phyloP scores from a whole-genome alignment of 495 filamentous ascomycete species.

The Chaetomidium leptoderma region DNA sequence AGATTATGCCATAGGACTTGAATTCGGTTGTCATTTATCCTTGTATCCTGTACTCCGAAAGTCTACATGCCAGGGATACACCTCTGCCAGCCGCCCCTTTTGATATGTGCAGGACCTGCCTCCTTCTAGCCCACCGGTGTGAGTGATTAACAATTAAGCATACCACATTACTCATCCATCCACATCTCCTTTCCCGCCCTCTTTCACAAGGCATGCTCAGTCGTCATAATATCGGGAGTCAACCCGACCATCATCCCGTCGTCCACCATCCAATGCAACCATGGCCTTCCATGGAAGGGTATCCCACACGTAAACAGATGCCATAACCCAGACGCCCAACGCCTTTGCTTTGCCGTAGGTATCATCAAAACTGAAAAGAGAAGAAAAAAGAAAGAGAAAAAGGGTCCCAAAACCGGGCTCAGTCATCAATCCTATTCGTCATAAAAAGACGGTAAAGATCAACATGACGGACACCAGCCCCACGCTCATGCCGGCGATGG shows the following conservation, averaged over 20 bases:
- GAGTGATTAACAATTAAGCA: slow-evolving; percentile 14
- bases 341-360: neutral
- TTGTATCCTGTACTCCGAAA: neutral
- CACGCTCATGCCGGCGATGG: slow-evolving; percentile 51
- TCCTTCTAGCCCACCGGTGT: neutral
- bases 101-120: neutral
- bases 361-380: neutral
- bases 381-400: slow-evolving; percentile 7
- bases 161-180: neutral
- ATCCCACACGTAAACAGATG: too few relatives aligned
- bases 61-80: neutral
- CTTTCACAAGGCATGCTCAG: neutral
- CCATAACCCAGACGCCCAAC: too few relatives aligned
- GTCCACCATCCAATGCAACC: neutral
- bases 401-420: too few relatives aligned
- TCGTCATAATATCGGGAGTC: neutral
- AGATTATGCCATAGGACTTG: too few relatives aligned
- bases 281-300: too few relatives aligned
- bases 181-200: too few relatives aligned
- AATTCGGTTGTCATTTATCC: too few relatives aligned
- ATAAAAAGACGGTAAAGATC: slow-evolving; percentile 7
- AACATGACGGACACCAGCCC: slow-evolving; percentile 52
- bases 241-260: neutral
- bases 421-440: neutral
- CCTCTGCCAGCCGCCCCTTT: neutral